Conservation (phyloP, 305 asterid genomes). For the Plantago coronopus region DNA sequence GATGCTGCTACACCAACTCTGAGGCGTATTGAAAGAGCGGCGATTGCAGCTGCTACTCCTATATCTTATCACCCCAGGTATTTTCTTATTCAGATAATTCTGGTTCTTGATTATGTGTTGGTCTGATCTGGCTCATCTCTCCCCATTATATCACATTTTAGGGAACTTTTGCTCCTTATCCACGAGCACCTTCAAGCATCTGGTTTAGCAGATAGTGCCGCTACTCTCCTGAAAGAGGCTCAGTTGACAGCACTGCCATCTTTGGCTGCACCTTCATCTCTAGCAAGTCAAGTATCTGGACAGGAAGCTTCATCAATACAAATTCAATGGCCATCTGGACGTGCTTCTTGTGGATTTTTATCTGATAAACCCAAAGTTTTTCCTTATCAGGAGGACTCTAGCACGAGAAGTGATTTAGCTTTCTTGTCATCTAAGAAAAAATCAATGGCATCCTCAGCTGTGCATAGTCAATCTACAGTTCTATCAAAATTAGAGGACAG, state of each 20-base stretch:
- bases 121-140: conserved; percentile 11
- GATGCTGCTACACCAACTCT: conserved; percentile 97
- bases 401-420: conserved; percentile 48
- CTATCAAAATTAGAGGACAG: conserved; percentile 44
- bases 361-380: conserved; percentile 50
- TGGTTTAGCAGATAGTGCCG: conserved; percentile 73
- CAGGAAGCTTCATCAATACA: conserved; percentile 65
- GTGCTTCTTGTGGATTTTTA: conserved; percentile 65
- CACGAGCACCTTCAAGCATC: conserved; percentile 97
- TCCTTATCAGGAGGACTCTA: conserved; percentile 41
- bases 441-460: conserved; percentile 36
- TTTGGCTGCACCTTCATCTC: conserved; percentile 80
- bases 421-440: conserved; percentile 56
- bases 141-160: conserved; percentile 28
- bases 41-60: conserved; percentile 99
- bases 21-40: conserved; percentile 99
- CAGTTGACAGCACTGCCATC: conserved; percentile 89
- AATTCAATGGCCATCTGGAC: conserved; percentile 92
- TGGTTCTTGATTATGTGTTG: conserved; percentile 13
- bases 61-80: conserved; percentile 93
- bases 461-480: conserved; percentile 37
- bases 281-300: conserved; percentile 62
- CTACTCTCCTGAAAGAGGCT: conserved; percentile 78
- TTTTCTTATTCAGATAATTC: conserved; percentile 14
- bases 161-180: conserved; percentile 89